These are phyloP conservation scores for Citrus australasica DNA, from an alignment of 345 rosid genomes.

Conservation along the genomic window DNA sequence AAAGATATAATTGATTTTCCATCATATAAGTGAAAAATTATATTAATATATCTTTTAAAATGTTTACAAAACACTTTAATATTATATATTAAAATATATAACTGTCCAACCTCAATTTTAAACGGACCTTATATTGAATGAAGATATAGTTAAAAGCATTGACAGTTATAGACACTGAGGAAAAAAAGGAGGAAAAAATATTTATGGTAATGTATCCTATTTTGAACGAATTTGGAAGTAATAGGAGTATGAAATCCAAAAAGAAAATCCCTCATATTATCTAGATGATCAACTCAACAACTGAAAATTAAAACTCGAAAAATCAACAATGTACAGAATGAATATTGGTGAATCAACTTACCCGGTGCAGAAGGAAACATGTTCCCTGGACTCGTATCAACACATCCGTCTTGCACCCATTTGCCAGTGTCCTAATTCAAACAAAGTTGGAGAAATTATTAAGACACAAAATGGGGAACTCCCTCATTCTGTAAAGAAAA, in stretches of 20 bases:
- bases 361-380: constrained; percentile 77
- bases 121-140: not conserved
- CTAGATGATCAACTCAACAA: too few species aligned
- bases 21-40: too few species aligned
- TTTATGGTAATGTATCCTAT: too few species aligned
- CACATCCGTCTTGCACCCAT: constrained; percentile 50
- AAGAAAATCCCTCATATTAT: too few species aligned
- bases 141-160: not conserved
- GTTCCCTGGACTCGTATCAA: constrained; percentile 59
- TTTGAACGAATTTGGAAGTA: too few species aligned
- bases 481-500: not conserved
- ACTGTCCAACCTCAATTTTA: too few species aligned
- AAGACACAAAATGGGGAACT: not conserved
- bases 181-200: too few species aligned
- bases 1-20: too few species aligned
- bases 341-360: constrained; percentile 9
- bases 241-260: too few species aligned
- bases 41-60: too few species aligned
- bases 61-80: too few species aligned
- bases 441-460: not conserved
- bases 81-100: too few species aligned
- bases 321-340: not conserved
- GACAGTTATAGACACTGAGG: not conserved
- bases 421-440: constrained; percentile 45
- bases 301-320: not conserved